phyloP scores from a whole-genome alignment of 768 basidiomycete species.

The Neoboletus subvelutipes region DNA sequence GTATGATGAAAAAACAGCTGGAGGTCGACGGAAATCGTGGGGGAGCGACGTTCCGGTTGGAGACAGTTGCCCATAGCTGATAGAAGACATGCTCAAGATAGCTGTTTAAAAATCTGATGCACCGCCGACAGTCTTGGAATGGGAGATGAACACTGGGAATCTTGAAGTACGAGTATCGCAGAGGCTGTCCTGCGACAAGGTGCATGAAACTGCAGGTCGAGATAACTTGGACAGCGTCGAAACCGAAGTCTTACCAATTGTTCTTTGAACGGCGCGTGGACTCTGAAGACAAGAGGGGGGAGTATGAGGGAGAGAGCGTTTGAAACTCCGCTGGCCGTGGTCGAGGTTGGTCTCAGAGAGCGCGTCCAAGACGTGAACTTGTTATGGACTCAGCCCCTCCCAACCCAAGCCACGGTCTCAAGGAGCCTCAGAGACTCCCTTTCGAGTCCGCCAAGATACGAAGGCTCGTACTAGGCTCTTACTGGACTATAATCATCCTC shows the following conservation, averaged over 20 bases:
- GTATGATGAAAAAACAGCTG: constrained; percentile 24
- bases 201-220: constrained; percentile 7
- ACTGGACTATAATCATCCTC: constrained; percentile 75
- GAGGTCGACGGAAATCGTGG: constrained; percentile 30
- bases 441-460: constrained; percentile 53
- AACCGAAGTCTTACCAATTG: constrained; percentile 6
- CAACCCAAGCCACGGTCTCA: constrained; percentile 23
- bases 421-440: constrained; percentile 50
- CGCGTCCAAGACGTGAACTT: constrained; percentile 10
- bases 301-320: constrained; percentile 27
- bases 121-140: constrained; percentile 5
- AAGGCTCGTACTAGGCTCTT: constrained; percentile 65
- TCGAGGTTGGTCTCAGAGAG: constrained; percentile 11
- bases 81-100: constrained; percentile 25
- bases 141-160: constrained; percentile 3
- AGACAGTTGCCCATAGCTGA: constrained; percentile 28
- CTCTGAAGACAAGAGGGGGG: constrained; percentile 17
- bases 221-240: background rate
- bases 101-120: constrained; percentile 3
- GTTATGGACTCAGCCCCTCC: constrained; percentile 24
- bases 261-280: constrained; percentile 7
- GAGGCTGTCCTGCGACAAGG: constrained; percentile 1
- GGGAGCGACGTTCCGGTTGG: constrained; percentile 25
- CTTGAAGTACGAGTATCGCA: constrained; percentile 3
- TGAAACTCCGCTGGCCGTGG: constrained; percentile 33